Evolutionary conservation across 2,329 filamentous ascomycete genomes (phyloP).

Genomic region (Fusarium nematophilum): DNA sequence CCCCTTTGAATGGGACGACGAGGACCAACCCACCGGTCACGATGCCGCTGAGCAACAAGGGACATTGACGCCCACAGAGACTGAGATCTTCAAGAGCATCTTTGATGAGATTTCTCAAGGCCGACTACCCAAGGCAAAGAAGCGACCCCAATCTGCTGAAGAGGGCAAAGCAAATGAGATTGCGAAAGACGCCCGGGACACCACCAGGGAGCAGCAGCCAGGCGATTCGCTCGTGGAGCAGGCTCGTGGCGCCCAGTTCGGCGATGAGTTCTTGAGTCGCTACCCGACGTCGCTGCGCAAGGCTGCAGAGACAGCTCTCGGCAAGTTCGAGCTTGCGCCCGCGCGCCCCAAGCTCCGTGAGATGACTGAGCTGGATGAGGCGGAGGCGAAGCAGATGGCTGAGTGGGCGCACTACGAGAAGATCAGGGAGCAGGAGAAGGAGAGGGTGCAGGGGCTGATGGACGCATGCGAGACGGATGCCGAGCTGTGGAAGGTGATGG

Average conservation of each 20-base stretch:
- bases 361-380: conserved; percentile 47
- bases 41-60: conserved; percentile 45
- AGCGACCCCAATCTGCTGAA: conserved; percentile 20
- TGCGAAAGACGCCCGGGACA: neutral
- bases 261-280: conserved; percentile 51
- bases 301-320: conserved; percentile 54
- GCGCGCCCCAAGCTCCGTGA: conserved; percentile 37
- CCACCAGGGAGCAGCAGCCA: neutral
- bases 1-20: conserved; percentile 65
- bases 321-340: conserved; percentile 51
- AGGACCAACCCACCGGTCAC: conserved; percentile 46
- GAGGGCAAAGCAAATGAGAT: neutral
- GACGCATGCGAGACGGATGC: conserved; percentile 67
- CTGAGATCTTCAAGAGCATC: conserved; percentile 69
- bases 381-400: conserved; percentile 47
- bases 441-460: conserved; percentile 66
- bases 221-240: conserved; percentile 50
- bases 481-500: conserved; percentile 74
- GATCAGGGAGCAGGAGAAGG: conserved; percentile 58
- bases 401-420: conserved; percentile 51
- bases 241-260: conserved; percentile 46
- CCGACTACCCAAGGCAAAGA: conserved; percentile 46
- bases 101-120: conserved; percentile 57
- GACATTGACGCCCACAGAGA: conserved; percentile 69
- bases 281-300: conserved; percentile 54